These are phyloP conservation scores for Vitis amurensis DNA, from an alignment of 164 flowering plant species.

Conservation along the genomic window DNA sequence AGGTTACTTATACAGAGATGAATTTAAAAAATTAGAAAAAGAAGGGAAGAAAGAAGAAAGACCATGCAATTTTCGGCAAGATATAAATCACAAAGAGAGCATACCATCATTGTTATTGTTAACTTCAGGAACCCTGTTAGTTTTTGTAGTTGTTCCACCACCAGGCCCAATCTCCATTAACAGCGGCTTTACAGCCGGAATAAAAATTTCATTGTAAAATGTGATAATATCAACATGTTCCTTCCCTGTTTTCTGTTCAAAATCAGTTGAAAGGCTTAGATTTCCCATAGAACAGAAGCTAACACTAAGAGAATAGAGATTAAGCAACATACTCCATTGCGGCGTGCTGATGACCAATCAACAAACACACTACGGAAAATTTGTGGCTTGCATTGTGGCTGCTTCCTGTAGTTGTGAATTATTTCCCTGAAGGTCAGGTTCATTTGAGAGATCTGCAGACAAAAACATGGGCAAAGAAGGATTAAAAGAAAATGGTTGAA, in stretches of 20 bases:
- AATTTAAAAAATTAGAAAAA: neutral
- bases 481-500: neutral
- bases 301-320: slow-evolving; percentile 7
- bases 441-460: slow-evolving; percentile 79
- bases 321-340: slow-evolving; percentile 59
- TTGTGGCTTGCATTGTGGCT: slow-evolving; percentile 91
- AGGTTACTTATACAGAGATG: neutral
- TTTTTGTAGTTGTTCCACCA: slow-evolving; percentile 50
- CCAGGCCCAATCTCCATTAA: slow-evolving; percentile 75
- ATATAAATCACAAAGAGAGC: neutral
- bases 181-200: slow-evolving; percentile 81
- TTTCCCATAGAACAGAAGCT: neutral
- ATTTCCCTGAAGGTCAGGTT: slow-evolving; percentile 82
- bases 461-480: slow-evolving; percentile 6
- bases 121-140: slow-evolving; percentile 47
- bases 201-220: slow-evolving; percentile 88
- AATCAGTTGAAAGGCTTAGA: slow-evolving; percentile 27
- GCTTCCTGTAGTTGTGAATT: slow-evolving; percentile 81
- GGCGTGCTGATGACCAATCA: slow-evolving; percentile 65
- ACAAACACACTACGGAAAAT: slow-evolving; percentile 88
- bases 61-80: neutral
- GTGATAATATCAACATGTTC: slow-evolving; percentile 89
- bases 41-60: neutral
- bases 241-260: slow-evolving; percentile 67
- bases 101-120: slow-evolving; percentile 55